Evolutionary conservation across 1,284 basidiomycete species (phyloP).

Genomic region (Leccinum griseonigrum): DNA sequence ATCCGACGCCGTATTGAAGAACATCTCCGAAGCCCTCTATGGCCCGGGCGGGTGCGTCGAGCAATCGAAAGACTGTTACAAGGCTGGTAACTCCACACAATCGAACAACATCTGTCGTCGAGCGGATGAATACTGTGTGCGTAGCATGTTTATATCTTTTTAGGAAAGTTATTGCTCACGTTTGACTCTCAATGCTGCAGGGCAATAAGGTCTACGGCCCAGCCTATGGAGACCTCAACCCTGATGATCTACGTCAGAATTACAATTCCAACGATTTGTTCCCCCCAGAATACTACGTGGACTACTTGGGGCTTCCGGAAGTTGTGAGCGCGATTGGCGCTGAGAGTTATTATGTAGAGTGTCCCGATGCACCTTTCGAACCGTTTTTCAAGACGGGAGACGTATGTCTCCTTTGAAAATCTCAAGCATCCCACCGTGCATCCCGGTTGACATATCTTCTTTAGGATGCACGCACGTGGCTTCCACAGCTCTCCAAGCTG

Average conservation of each 20-base stretch:
- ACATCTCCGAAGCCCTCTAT: no score
- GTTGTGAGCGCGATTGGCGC: constrained; percentile 51
- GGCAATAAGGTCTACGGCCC: constrained; percentile 46
- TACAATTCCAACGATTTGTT: no score
- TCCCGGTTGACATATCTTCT: constrained; percentile 2
- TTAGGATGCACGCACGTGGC: constrained; percentile 52
- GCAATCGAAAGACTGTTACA: no score
- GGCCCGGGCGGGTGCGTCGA: no score
- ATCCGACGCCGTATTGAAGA: no score
- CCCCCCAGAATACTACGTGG: constrained; percentile 55
- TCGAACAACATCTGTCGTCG: no score
- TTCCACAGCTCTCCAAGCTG: constrained; percentile 51
- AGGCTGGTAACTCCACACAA: no score
- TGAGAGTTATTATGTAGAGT: constrained; percentile 45
- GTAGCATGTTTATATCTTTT: no score
- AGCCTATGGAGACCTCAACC: constrained; percentile 51
- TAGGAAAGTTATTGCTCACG: constrained; percentile 1
- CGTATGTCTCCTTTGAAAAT: constrained; percentile 17
- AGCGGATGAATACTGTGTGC: no score
- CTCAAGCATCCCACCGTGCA: constrained; percentile 11
- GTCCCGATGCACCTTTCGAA: constrained; percentile 39
- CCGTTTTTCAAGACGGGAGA: constrained; percentile 41
- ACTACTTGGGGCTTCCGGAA: constrained; percentile 39
- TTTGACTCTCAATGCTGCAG: constrained; percentile 28
- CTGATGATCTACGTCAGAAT: constrained; percentile 57